A percentile compares a stretch with the other conserved stretches of the same genome.
Evolutionary conservation across 2,329 filamentous ascomycete species (phyloP).

Genomic region (Aspergillus sp.): DNA sequence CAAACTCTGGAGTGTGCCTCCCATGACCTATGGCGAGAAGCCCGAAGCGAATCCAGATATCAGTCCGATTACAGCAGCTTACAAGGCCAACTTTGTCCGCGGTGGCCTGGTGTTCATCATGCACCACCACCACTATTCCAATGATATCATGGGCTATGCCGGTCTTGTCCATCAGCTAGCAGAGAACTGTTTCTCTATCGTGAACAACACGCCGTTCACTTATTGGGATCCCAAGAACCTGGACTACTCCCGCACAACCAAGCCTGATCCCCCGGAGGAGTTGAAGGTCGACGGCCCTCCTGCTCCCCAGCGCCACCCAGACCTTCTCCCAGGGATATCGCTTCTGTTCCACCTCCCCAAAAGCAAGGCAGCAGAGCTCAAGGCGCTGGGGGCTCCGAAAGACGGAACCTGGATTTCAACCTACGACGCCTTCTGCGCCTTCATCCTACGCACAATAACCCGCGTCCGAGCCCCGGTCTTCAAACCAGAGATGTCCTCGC

Average conservation of each 20-base stretch:
- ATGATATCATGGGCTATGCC: constrained; percentile 46
- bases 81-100: constrained; percentile 44
- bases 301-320: constrained; percentile 11
- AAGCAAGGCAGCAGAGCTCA: constrained; percentile 45
- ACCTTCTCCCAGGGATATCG: constrained; percentile 14
- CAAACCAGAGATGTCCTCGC: constrained; percentile 28
- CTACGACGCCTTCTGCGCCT: constrained; percentile 48
- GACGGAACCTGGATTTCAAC: constrained; percentile 40
- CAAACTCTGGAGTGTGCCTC: constrained; percentile 34
- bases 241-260: constrained; percentile 37
- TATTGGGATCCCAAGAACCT: constrained; percentile 39
- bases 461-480: constrained; percentile 37
- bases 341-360: constrained; percentile 47
- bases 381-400: constrained; percentile 17
- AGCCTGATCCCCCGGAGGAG: constrained; percentile 27
- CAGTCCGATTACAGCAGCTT: constrained; percentile 37
- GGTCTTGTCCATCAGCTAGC: constrained; percentile 43
- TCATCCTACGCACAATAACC: constrained; percentile 44
- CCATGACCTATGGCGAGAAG: constrained; percentile 35
- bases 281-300: constrained; percentile 15
- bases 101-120: constrained; percentile 46
- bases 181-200: constrained; percentile 43
- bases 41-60: constrained; percentile 38
- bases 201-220: constrained; percentile 32
- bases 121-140: constrained; percentile 46